phyloP scores from a whole-genome alignment of 2,329 filamentous ascomycete genomes.

The Penicillium thymicola region DNA sequence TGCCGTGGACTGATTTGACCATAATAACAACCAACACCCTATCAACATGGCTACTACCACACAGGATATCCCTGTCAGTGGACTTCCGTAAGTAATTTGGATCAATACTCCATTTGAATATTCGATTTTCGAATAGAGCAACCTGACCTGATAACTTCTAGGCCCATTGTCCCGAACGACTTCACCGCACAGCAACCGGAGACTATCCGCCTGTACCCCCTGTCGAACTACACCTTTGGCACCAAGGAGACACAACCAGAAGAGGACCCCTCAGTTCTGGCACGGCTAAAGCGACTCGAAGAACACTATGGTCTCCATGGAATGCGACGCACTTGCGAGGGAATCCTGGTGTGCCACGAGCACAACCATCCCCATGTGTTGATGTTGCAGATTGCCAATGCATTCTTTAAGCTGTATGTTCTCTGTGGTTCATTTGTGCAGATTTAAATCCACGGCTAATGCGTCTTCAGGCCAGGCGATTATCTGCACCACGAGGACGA shows the following conservation, averaged over 20 bases:
- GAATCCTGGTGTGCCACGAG: conserved; percentile 95
- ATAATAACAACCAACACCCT: neutral
- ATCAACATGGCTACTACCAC: neutral
- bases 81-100: conserved; percentile 45
- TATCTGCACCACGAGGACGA: conserved; percentile 84
- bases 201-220: conserved; percentile 86
- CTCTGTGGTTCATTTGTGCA: neutral
- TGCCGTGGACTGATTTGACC: neutral
- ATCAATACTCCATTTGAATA: neutral
- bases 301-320: conserved; percentile 90
- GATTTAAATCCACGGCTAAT: neutral
- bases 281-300: conserved; percentile 88
- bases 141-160: conserved; percentile 28
- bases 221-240: conserved; percentile 98
- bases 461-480: conserved; percentile 68
- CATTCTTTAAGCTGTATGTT: conserved; percentile 87
- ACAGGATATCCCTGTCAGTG: neutral
- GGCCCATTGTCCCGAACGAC: conserved; percentile 71
- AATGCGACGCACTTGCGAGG: conserved; percentile 96
- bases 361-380: conserved; percentile 98
- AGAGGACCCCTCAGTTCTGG: conserved; percentile 92
- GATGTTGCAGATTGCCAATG: conserved; percentile 98
- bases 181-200: conserved; percentile 89
- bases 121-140: no score
- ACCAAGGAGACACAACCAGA: conserved; percentile 98